A percentile compares a stretch with the other conserved stretches of the same genome.
Conservation (phyloP, 306 rosid species). For the Dryas octopetala region DNA sequence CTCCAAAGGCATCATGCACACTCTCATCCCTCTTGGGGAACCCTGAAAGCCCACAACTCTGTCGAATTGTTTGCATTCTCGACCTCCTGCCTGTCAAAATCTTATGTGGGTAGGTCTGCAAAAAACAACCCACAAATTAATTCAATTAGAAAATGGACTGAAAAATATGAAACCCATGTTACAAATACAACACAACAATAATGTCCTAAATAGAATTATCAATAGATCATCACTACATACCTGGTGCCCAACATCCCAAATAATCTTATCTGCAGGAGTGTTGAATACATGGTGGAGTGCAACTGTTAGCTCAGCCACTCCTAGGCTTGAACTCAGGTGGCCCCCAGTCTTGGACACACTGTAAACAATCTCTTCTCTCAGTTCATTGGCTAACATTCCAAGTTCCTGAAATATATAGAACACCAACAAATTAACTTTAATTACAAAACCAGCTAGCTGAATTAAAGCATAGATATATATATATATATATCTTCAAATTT, state of each 20-base stretch:
- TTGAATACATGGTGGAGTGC: slow-evolving; percentile 67
- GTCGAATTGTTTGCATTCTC: slow-evolving; percentile 62
- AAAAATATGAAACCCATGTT: too few relatives aligned
- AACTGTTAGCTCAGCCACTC: slow-evolving; percentile 62
- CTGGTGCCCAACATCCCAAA: slow-evolving; percentile 86
- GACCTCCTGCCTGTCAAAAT: slow-evolving; percentile 71
- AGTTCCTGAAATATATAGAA: slow-evolving; percentile 40
- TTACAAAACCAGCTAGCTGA: too few relatives aligned
- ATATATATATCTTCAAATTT: too few relatives aligned
- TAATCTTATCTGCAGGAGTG: slow-evolving; percentile 61
- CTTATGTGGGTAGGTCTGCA: slow-evolving; percentile 65
- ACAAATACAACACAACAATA: too few relatives aligned
- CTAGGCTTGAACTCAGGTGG: slow-evolving; percentile 69
- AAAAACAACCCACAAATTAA: background rate
- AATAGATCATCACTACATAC: slow-evolving; percentile 10
- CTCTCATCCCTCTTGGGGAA: slow-evolving; percentile 73
- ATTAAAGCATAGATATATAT: too few relatives aligned
- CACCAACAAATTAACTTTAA: background rate
- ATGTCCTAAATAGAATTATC: too few relatives aligned
- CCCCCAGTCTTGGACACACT: slow-evolving; percentile 56
- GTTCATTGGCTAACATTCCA: slow-evolving; percentile 44
- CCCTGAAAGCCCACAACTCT: slow-evolving; percentile 61
- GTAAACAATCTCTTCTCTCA: slow-evolving; percentile 57
- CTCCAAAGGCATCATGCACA: slow-evolving; percentile 62
- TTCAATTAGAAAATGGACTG: background rate